Percentiles rank a stretch among this genome's conserved stretches.
Conservation (phyloP, 1,284 basidiomycete species). For the Ganoderma boninense region DNA sequence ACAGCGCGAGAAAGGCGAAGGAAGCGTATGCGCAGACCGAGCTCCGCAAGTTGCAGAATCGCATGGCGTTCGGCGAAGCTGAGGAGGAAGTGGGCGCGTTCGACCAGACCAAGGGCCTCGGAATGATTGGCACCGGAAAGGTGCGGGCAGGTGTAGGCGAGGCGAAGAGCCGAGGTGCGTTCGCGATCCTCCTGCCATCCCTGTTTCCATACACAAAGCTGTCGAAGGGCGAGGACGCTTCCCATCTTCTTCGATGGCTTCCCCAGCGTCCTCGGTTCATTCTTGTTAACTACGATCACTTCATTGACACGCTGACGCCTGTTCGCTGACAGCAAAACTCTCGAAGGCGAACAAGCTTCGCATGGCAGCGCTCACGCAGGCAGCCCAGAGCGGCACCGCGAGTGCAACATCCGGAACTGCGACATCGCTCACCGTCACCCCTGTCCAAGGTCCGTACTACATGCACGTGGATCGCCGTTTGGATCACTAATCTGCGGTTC, state of each 20-base stretch:
- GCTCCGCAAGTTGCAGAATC: slow-evolving; percentile 95
- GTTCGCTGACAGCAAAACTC: slow-evolving; percentile 78
- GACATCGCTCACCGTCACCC: slow-evolving; percentile 94
- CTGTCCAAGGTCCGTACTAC: slow-evolving; percentile 83
- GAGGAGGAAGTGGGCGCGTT: slow-evolving; percentile 97
- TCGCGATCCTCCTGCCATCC: background rate
- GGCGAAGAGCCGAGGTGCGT: slow-evolving; percentile 85
- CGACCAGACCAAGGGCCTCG: slow-evolving; percentile 96
- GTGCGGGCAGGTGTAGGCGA: slow-evolving; percentile 89
- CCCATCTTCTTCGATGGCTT: slow-evolving; percentile 1
- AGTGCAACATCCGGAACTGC: slow-evolving; percentile 85
- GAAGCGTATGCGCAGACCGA: slow-evolving; percentile 98
- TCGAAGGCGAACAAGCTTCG: slow-evolving; percentile 96
- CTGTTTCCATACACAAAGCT: background rate
- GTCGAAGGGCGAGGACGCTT: slow-evolving; percentile 6
- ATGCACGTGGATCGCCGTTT: background rate
- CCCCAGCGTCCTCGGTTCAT: slow-evolving; percentile 1
- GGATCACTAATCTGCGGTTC: slow-evolving; percentile 9
- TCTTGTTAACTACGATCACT: background rate
- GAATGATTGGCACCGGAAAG: slow-evolving; percentile 96
- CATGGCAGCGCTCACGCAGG: slow-evolving; percentile 82
- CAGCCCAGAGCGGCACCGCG: slow-evolving; percentile 64
- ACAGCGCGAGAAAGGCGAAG: slow-evolving; percentile 93
- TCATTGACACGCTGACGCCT: slow-evolving; percentile 7
- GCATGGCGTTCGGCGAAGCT: slow-evolving; percentile 94